These are phyloP conservation scores for Chaetomium fimeti DNA, from an alignment of 495 filamentous ascomycete genomes.

Conservation along the genomic window DNA sequence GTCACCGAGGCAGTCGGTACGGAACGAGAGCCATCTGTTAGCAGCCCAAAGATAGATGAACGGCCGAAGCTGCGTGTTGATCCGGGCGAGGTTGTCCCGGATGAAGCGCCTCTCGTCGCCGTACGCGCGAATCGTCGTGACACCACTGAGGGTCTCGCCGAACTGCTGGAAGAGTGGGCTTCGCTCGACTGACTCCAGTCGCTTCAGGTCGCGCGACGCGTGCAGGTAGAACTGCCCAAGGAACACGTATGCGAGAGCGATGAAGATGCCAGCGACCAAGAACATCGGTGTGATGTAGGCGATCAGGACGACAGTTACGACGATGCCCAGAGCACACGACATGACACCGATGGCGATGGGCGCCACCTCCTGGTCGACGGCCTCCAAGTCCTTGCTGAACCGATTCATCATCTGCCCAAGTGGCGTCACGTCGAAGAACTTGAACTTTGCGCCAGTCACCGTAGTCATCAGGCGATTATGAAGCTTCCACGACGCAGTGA, in stretches of 20 bases:
- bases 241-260: conserved; percentile 75
- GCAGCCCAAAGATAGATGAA: conserved; percentile 98
- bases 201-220: conserved; percentile 89
- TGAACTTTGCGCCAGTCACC: conserved; percentile 85
- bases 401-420: conserved; percentile 97
- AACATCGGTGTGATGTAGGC: conserved; percentile 90
- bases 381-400: conserved; percentile 96
- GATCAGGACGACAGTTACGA: conserved; percentile 91
- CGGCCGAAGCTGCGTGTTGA: conserved; percentile 88
- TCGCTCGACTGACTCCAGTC: conserved; percentile 88
- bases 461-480: conserved; percentile 75
- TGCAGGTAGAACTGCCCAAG: conserved; percentile 87
- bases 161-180: conserved; percentile 98
- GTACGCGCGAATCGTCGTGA: conserved; percentile 97
- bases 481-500: conserved; percentile 82
- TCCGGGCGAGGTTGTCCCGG: conserved; percentile 82
- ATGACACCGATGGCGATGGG: conserved; percentile 72
- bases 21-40: conserved; percentile 93
- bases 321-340: conserved; percentile 58
- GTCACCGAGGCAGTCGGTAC: conserved; percentile 88
- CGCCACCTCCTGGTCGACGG: conserved; percentile 93
- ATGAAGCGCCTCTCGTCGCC: conserved; percentile 92
- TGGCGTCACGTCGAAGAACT: conserved; percentile 97
- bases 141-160: conserved; percentile 90
- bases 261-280: conserved; percentile 82